Evolutionary conservation across 768 basidiomycete species (phyloP), one percentile per base, ranked within the genome.

Genomic region (Leucosporidium scottii): DNA sequence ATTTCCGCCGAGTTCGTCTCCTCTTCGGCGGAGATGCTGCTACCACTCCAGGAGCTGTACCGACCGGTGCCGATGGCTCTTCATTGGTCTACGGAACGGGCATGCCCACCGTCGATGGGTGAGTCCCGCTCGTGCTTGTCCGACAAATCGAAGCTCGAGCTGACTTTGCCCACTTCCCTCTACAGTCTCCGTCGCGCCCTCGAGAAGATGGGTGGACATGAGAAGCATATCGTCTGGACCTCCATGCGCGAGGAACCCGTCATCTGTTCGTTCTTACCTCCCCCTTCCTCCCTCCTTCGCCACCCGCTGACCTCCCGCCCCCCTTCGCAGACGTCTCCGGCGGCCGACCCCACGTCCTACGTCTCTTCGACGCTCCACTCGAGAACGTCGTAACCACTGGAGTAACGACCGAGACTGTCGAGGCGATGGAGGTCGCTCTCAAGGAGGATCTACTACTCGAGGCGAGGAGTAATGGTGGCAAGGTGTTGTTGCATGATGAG

Each of bases 361-460:
- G 96, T 20, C 83, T 93, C 2, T 84, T 91, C 8, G 86, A 90
- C 75, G 85, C 86, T 56, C 96, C 96, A 0, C 80, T 98, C 28
- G 90, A 91, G 78, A 99, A 99, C 73, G 90, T 99, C 62, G 89
- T 98, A 89, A 94, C 94, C 4, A 98, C 96, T 0, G 96, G 96
- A 28, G 87, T 98, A 4, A 89, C 91, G 0, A 93, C 93, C 0
- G 82, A 83, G 9, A 86, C 90, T 44, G 96, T 98, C 4, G 96
- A 98, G 78, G 81, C 82, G 34, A 55, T 53, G 61, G 53, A 62
- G 69, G 79, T 84, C 48, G 85, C 81, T 62, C 86, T 99, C 77
- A 94, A 96, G 80, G 83, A 82, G 58, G 96, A 99, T 74, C 85
- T 98, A 17, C 79, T 96, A 10, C 82, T 83, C 4, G 96, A 99